These are phyloP conservation scores for Pleurotus cornucopiae DNA, from an alignment of 768 basidiomycete genomes.

Conservation along the genomic window DNA sequence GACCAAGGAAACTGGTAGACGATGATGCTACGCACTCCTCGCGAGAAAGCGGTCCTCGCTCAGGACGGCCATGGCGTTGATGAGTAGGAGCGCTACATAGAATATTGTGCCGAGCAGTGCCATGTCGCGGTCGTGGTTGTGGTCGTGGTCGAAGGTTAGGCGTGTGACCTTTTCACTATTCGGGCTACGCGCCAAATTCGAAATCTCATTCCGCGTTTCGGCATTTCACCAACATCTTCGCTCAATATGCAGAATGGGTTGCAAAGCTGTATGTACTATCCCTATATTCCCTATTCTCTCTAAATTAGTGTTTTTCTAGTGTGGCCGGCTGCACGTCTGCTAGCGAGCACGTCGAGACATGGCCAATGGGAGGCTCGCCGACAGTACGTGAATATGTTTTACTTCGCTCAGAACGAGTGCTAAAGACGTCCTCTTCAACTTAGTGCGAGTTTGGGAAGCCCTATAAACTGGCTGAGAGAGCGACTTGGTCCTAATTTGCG, in stretches of 20 bases:
- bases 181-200: neutral
- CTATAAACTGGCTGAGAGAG: constrained; percentile 61
- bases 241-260: constrained; percentile 17
- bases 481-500: constrained; percentile 47
- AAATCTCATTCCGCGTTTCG: neutral
- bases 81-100: constrained; percentile 82
- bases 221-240: neutral
- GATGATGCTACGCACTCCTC: constrained; percentile 55
- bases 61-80: constrained; percentile 93
- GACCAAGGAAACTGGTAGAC: constrained; percentile 3
- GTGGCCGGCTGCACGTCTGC: constrained; percentile 4
- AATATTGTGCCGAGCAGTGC: constrained; percentile 68
- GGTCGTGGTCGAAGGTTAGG: neutral
- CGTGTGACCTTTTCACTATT: constrained; percentile 9
- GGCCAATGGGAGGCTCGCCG: constrained; percentile 35
- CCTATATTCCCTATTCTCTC: no score
- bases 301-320: constrained; percentile 2
- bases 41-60: constrained; percentile 97
- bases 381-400: constrained; percentile 29
- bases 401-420: neutral
- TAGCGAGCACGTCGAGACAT: constrained; percentile 14
- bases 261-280: constrained; percentile 16
- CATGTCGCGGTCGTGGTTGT: constrained; percentile 26
- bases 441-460: constrained; percentile 49
- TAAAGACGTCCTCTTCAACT: constrained; percentile 1